Conservation (phyloP, 345 rosid genomes). For the Turritis glabra region DNA sequence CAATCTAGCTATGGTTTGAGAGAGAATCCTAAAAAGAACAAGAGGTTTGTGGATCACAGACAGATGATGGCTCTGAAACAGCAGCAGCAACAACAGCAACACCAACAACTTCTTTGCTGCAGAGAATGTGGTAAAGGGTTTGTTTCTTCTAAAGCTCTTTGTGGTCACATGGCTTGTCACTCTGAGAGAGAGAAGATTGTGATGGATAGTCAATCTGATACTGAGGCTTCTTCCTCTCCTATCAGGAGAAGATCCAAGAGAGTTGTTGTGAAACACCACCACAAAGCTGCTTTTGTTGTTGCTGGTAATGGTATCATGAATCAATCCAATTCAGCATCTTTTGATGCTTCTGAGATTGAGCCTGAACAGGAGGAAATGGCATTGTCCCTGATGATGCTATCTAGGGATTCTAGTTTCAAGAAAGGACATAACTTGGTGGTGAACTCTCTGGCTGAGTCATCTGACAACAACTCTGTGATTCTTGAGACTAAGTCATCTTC, state of each 20-base stretch:
- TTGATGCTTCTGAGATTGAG: conserved; percentile 63
- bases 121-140: conserved; percentile 91
- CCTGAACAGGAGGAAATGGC: conserved; percentile 82
- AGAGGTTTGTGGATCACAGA: conserved; percentile 54
- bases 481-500: conserved; percentile 68
- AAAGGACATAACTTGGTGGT: conserved; percentile 43
- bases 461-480: conserved; percentile 67
- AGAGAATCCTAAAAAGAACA: conserved; percentile 70
- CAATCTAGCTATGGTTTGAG: conserved; percentile 64
- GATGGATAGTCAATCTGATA: conserved; percentile 66
- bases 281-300: conserved; percentile 29
- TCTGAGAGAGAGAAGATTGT: conserved; percentile 60
- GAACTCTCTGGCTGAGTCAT: conserved; percentile 60
- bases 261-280: conserved; percentile 43
- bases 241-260: conserved; percentile 66
- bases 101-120: conserved; percentile 48
- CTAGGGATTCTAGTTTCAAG: conserved; percentile 65
- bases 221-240: conserved; percentile 66
- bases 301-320: conserved; percentile 6
- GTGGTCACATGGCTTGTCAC: conserved; percentile 94
- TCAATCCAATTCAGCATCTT: conserved; percentile 43
- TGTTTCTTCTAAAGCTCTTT: conserved; percentile 78
- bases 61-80: conserved; percentile 31
- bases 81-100: conserved; percentile 18
- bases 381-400: conserved; percentile 78